Base-by-base conservation (phyloP, 2,329 filamentous ascomycete genomes). In the Dactylella cylindrospora region DNA sequence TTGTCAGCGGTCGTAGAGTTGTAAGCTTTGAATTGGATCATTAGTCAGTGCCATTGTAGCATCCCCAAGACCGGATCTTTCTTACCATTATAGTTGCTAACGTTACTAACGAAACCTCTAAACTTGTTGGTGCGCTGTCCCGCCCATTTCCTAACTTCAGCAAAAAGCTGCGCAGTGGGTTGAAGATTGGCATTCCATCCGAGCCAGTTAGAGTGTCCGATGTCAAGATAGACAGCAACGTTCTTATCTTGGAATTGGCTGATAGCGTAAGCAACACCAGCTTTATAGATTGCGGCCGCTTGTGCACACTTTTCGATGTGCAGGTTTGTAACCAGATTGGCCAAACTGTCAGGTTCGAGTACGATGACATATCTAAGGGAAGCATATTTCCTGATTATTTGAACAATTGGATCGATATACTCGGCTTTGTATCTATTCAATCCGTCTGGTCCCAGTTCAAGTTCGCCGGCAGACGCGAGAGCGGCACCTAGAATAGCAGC, bases 81-180 rank as follows among this genome's bases (percentile, higher is more conserved):
- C 49, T 44, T 38, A 44, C 75, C 77, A 66, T 82, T 82, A 72
- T 83, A 83, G 70, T 82, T 82, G 40, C 78, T 76, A 31, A 80
- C 79, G 57, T 82, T 82, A 26, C 78, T 81, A 10, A 76, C 78
- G 12, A 81, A 73, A 47, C 79, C 78, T 60, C 79, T 76, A 15
- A 81, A 73, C 9, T 72, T 70, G 9, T 54, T 53, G 17, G 47
- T 72, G 5, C 77, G 78, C 31, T 72, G 74, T 39, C 78, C 75
- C 12, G 78, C 76, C 19, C 77, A 72, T 55, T 73, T 75, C 73
- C 77, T 80, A 29, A 79, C 70, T 17, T 73, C 60, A 5, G 74
- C 74, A 60, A 74, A 76, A 22, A 78, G 68, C 38, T 73, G 64
- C 1, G 78, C 78, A 4, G 77, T 76, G 12, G 74, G 70, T 6